Base-by-base conservation (phyloP, 73 alveolate species). In the Paramecium sonneborni region DNA sequence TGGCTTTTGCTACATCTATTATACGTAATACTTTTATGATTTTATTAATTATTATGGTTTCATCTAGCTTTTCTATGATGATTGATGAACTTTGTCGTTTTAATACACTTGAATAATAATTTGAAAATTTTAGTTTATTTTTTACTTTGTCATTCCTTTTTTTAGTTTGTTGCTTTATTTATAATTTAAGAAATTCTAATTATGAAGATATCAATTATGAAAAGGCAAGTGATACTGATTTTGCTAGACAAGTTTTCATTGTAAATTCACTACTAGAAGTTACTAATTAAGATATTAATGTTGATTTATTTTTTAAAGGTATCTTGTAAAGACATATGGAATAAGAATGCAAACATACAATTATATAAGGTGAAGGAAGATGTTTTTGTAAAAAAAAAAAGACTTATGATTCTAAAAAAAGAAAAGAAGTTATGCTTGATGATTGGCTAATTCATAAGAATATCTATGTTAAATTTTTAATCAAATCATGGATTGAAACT, bases 341-440 rank as follows among this genome's bases (percentile, higher is more conserved):
- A n/a, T 34, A 23, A 14, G 56, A 74, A 37, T 74, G 87, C 37
- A 12, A 38, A 39, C 87, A 74, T 35, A 37, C 55, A 12, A 39
- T 74, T 10, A 74, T 74, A 30, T 56, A 62, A 11, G 87, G 85
- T n/a, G 69, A 18, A 30, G 93, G 67, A 5, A n/a, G 62, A 39
- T 86, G 93, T 34, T 86, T 86, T 62, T 86, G 93, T 41, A 86
- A 86, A 39, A 38, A 86, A 70, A 86, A 62, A n/a, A 62, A 62
- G 28, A 11, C 70, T 6, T 86, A 37, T 35, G 93, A 86, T 37
- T 76, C 93, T 18, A 86, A 86, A 28, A 86, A 86, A 57, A 48
- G 56, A n/a, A 86, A 67, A 21, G 93, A 86, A 56, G 76, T 76
- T 26, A 34, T 79, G 30, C 14, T 86, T 7, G 93, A 86, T 62